Evolutionary conservation across 2,329 filamentous ascomycete genomes (phyloP).

Genomic region (Hirsutella rhossiliensis): DNA sequence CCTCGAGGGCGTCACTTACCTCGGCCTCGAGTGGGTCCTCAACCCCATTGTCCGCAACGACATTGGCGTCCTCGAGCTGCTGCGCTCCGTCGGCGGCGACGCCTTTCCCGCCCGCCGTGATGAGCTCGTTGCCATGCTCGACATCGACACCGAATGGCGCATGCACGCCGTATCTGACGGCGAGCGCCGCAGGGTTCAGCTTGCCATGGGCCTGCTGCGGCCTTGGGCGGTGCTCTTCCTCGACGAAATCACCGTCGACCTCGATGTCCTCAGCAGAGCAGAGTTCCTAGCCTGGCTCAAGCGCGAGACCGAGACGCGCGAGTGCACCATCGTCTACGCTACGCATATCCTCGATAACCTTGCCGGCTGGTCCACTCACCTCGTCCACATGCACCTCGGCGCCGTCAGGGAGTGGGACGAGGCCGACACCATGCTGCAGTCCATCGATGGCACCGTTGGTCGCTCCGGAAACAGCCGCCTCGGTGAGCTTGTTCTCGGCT

Average conservation of each 20-base stretch:
- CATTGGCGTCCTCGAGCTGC: slow-evolving; percentile 79
- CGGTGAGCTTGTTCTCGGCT: slow-evolving; percentile 76
- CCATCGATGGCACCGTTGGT: slow-evolving; percentile 26
- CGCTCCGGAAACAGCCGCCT: slow-evolving; percentile 64
- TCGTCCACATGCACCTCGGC: slow-evolving; percentile 91
- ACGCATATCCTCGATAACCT: slow-evolving; percentile 96
- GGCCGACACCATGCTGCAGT: slow-evolving; percentile 55
- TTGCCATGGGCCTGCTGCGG: slow-evolving; percentile 87
- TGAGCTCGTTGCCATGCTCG: slow-evolving; percentile 76
- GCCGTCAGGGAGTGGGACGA: slow-evolving; percentile 76
- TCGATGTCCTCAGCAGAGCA: slow-evolving; percentile 75
- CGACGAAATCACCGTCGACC: slow-evolving; percentile 94
- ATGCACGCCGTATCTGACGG: slow-evolving; percentile 95
- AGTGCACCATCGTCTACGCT: slow-evolving; percentile 91
- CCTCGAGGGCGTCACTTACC: slow-evolving; percentile 90
- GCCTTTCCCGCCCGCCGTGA: slow-evolving; percentile 71
- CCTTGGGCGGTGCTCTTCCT: slow-evolving; percentile 87
- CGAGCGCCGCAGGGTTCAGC: slow-evolving; percentile 80
- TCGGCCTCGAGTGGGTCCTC: slow-evolving; percentile 94
- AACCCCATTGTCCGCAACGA: slow-evolving; percentile 94
- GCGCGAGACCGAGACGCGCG: slow-evolving; percentile 67
- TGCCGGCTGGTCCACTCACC: slow-evolving; percentile 85
- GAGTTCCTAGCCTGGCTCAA: slow-evolving; percentile 83
- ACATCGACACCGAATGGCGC: slow-evolving; percentile 85
- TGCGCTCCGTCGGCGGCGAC: slow-evolving; percentile 77